These are phyloP conservation scores for Mycena leptocephala DNA, from an alignment of 768 basidiomycete species.

Conservation along the genomic window DNA sequence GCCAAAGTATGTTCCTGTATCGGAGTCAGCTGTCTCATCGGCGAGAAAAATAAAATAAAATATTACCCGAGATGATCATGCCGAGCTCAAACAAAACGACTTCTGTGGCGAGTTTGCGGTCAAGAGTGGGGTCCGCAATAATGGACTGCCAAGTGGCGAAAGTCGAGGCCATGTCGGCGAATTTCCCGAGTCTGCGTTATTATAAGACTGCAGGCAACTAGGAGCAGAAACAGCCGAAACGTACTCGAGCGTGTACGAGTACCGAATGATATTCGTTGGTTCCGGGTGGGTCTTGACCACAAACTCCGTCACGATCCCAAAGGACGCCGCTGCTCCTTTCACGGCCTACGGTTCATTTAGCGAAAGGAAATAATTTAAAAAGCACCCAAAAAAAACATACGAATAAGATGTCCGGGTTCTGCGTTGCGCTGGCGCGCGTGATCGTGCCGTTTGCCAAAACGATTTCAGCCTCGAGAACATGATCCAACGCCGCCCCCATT, in stretches of 20 bases:
- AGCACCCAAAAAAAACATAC: slow-evolving; percentile 17
- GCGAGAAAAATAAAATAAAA: too few species aligned
- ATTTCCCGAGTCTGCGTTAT: slow-evolving; percentile 13
- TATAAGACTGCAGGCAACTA: background rate
- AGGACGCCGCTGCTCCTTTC: slow-evolving; percentile 48
- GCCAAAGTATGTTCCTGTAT: slow-evolving; percentile 31
- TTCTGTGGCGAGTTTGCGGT: slow-evolving; percentile 33
- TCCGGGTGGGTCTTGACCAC: slow-evolving; percentile 43
- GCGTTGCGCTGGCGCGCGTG: slow-evolving; percentile 37
- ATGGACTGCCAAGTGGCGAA: slow-evolving; percentile 33
- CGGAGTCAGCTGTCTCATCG: background rate
- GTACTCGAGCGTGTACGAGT: slow-evolving; percentile 29
- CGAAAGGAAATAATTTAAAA: background rate
- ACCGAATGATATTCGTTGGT: slow-evolving; percentile 34
- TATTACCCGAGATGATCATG: slow-evolving; percentile 35
- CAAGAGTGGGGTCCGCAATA: slow-evolving; percentile 31
- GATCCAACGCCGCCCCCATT: slow-evolving; percentile 46
- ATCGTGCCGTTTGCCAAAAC: slow-evolving; percentile 42
- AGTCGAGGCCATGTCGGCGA: slow-evolving; percentile 14
- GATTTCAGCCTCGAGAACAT: slow-evolving; percentile 42
- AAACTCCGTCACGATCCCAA: slow-evolving; percentile 48
- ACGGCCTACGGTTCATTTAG: slow-evolving; percentile 36
- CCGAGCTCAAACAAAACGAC: slow-evolving; percentile 29
- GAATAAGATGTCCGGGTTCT: slow-evolving; percentile 41
- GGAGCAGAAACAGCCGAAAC: background rate